These are phyloP conservation scores for Phragmites australis DNA, from an alignment of 176 grass and related monocot genomes.

Conservation along the genomic window DNA sequence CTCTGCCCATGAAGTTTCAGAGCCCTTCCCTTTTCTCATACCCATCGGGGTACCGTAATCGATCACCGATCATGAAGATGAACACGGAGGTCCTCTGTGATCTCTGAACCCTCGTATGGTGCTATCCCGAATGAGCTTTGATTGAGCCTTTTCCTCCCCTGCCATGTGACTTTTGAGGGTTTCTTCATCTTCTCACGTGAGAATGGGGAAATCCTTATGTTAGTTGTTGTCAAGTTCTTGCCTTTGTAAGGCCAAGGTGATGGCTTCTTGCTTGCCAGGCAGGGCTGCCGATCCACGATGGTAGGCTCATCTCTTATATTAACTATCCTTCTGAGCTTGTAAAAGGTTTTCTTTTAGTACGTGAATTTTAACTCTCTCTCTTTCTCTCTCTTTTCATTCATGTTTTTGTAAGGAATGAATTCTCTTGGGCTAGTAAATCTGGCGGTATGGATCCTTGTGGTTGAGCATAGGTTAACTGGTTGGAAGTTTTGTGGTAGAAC, in stretches of 20 bases:
- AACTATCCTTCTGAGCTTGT: conserved; percentile 48
- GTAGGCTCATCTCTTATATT: conserved; percentile 15
- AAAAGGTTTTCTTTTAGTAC: not conserved
- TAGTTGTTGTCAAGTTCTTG: conserved; percentile 1
- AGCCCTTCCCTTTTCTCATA: not conserved
- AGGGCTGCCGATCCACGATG: not conserved
- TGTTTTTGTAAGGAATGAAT: not conserved
- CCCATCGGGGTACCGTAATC: not conserved
- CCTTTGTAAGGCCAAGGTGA: conserved; percentile 9
- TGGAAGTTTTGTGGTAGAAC: no score
- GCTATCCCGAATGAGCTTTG: conserved; percentile 51
- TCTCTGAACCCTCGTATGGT: conserved; percentile 14
- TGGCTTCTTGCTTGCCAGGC: not conserved
- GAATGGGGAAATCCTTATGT: conserved; percentile 49
- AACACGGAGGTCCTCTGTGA: not conserved
- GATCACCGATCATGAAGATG: not conserved
- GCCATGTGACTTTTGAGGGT: not conserved
- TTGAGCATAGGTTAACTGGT: no score
- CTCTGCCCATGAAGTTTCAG: not conserved
- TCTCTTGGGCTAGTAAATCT: not conserved
- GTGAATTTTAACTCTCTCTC: not conserved
- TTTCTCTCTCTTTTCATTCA: not conserved
- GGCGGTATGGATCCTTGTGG: not conserved
- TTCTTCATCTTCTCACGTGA: not conserved
- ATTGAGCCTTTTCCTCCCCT: conserved; percentile 8